Conservation (phyloP, 1,284 basidiomycete species). For the Marasmius tenuissimus region DNA sequence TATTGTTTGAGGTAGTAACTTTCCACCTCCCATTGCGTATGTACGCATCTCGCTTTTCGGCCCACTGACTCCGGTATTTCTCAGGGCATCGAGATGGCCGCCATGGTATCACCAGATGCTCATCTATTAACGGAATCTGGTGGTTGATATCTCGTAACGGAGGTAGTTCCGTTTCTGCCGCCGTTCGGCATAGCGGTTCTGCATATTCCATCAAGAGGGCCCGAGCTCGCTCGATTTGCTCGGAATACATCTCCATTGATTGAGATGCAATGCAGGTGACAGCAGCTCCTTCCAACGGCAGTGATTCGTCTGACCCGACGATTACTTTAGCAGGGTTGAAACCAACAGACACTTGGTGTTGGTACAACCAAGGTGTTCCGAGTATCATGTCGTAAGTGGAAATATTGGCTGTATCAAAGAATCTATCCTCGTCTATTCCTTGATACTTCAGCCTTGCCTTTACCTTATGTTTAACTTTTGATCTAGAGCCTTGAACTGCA, state of each 20-base stretch:
- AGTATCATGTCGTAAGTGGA: conserved; percentile 28
- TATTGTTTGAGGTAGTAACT: conserved; percentile 9
- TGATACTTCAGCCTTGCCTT: conserved; percentile 21
- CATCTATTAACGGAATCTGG: conserved; percentile 28
- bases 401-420: conserved; percentile 16
- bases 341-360: conserved; percentile 20
- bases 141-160: conserved; percentile 31
- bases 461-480: conserved; percentile 1
- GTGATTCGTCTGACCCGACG: conserved; percentile 12
- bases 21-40: conserved; percentile 10
- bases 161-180: conserved; percentile 22
- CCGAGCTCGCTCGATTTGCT: too few relatives aligned
- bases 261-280: background rate
- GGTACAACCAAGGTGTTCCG: conserved; percentile 29
- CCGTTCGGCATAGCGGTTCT: conserved; percentile 17
- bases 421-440: conserved; percentile 15
- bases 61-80: conserved; percentile 13
- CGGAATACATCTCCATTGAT: too few relatives aligned
- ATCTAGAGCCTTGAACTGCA: conserved; percentile 5
- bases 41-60: conserved; percentile 17
- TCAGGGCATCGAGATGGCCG: conserved; percentile 17
- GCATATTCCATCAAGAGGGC: conserved; percentile 1
- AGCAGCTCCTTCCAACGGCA: conserved; percentile 15
- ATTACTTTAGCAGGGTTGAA: conserved; percentile 12
- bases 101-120: conserved; percentile 22